Base-by-base conservation (phyloP, 2,329 filamentous ascomycete genomes). In the Microcera coccophila region DNA sequence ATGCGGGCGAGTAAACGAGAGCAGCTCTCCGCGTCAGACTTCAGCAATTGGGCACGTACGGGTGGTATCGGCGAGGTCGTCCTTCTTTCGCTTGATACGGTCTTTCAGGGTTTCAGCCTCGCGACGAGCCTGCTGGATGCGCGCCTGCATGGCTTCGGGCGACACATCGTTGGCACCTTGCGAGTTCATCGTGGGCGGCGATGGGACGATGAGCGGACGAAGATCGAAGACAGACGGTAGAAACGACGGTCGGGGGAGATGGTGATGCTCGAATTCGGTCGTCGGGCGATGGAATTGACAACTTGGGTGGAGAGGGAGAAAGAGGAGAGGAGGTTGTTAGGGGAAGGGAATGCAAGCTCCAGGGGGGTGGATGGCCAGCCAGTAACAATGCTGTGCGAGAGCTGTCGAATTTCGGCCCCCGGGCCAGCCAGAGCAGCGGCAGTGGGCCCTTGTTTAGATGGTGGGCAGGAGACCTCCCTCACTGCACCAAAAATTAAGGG, bases 61-160 rank as follows among this genome's bases (percentile, higher is more conserved):
- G 65, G 90, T 94, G 53, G 90, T 95, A 72, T 98, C 93, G 66
- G 91, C 91, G 60, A 98, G 81, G 74, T 97, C 93, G 81, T 98
- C 93, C 86, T 97, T 97, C 83, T 95, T 95, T 73, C 90, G 84
- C 85, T 96, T 97, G 82, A 97, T 97, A 71, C 88, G 85, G 69
- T 97, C 91, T 79, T 97, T 97, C 60, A 97, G 76, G 41, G 87
- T 90, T 77, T 97, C 93, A 61, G 93, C 93, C 79, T 98, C 93
- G 76, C 93, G 88, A 71, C 93, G 84, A 67, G 93, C 91, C 63
- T 87, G 84, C 64, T 89, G 86, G 62, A 93, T 91, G 71, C 86
- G 86, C 73, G 90, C 86, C 79, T 97, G 91, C 82, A 96, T 95
- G 69, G 79, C 78, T 73, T 84, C 81, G 54, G 80, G 80, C 63